Base-by-base conservation (phyloP, 1,284 basidiomycete species). In the Ganoderma leucocontextum region DNA sequence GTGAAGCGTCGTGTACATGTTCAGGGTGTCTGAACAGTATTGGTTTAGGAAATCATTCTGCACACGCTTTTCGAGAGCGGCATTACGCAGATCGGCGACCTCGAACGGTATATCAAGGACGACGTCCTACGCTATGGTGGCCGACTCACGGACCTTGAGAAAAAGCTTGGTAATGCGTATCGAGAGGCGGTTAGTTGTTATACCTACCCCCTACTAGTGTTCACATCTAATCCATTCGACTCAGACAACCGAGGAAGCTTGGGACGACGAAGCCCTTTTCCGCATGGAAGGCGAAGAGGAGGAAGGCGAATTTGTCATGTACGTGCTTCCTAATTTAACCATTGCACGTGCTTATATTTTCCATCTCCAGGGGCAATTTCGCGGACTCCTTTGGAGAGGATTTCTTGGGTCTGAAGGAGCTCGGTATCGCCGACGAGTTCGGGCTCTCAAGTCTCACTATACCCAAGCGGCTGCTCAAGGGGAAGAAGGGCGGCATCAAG, bases 61-160 rank as follows among this genome's bases (percentile, higher is more conserved):
- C 95, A 97, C 78, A 93, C 94, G 0, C 82, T 99, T 15, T 94
- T 95, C 71, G 94, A 97, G 80, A 94, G 93, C 69, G 95, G 95
- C 1, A 89, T 89, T 12, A 87, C 93, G 0, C 86, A 90, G 65
- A 83, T 96, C 15, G 85, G 88, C 65, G 90, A 93, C 70, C 86
- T 99, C 0, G 94, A 97, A 75, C 85, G 90, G 25, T 97, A 98
- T 79, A 89, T 99, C 77, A 88, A 89, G 62, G 95, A 98, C 75
- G 97, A 98, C 73, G 88, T 99, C 57, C 84, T 95, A 74, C 87
- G 95, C 60, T 93, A 97, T 76, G 93, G 95, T 2, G 80, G 84
- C 33, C 89, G 95, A 63, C 82, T 98, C 52, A 77, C 81, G 2
- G 96, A 97, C 52, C 83, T 97, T 63, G 91, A 96, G 79, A 92